Conservation (phyloP, 148 eudicot species). For the Rhododendron ovatum region DNA sequence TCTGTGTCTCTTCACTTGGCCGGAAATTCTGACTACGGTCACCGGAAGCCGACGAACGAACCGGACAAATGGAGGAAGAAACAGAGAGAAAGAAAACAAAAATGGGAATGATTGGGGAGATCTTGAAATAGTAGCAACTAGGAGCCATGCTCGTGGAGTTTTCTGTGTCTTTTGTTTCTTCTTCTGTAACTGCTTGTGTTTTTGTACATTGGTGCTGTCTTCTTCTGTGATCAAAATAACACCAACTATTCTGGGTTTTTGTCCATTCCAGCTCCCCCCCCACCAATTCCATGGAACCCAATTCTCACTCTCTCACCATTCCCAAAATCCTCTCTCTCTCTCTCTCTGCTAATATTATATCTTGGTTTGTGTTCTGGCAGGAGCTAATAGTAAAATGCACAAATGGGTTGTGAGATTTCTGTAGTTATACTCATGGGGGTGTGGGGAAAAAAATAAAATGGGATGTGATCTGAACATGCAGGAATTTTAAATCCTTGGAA, state of each 20-base stretch:
- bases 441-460: conserved; percentile 37
- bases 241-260: conserved; percentile 13
- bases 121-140: conserved; percentile 15
- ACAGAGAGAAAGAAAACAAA: conserved; percentile 46
- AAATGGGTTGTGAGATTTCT: conserved; percentile 30
- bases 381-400: conserved; percentile 20
- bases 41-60: conserved; percentile 18
- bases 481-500: conserved; percentile 12
- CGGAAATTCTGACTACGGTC: conserved; percentile 34
- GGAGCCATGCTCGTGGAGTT: conserved; percentile 22
- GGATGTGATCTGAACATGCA: conserved; percentile 43
- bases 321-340: not conserved
- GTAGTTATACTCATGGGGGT: conserved; percentile 57
- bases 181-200: conserved; percentile 25
- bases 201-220: conserved; percentile 40
- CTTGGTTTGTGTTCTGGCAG: conserved; percentile 25
- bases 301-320: conserved; percentile 29
- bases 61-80: conserved; percentile 36
- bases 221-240: conserved; percentile 30
- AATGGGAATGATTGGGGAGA: conserved; percentile 47
- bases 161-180: conserved; percentile 11
- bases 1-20: conserved; percentile 39
- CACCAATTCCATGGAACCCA: conserved; percentile 11
- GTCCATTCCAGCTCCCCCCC: conserved; percentile 19
- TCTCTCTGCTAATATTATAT: conserved; percentile 24